Conservation (phyloP, 2,329 filamentous ascomycete genomes). For the Whalleya microplaca region DNA sequence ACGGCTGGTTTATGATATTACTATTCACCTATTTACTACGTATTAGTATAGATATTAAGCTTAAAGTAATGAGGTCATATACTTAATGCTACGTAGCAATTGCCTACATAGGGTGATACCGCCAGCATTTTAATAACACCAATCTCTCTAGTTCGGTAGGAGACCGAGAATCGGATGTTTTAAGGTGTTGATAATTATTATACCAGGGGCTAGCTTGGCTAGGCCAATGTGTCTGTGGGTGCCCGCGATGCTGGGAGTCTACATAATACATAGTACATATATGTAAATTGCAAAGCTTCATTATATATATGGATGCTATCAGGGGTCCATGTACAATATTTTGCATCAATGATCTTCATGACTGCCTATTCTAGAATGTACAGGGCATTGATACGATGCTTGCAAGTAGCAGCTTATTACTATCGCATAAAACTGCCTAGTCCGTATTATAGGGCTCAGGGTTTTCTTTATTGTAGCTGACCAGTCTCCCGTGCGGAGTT, state of each 20-base stretch:
- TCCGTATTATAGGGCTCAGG: neutral
- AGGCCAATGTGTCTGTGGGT: too few relatives aligned
- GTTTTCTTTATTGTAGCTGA: neutral
- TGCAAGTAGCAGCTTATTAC: neutral
- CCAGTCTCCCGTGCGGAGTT: neutral
- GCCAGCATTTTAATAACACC: neutral
- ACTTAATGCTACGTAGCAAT: too few relatives aligned
- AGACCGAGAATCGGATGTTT: neutral
- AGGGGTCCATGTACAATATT: conserved; percentile 13
- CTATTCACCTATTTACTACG: neutral
- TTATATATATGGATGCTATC: neutral
- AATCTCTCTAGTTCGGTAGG: neutral
- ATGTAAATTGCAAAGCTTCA: neutral
- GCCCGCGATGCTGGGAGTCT: too few relatives aligned
- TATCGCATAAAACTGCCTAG: conserved; percentile 9
- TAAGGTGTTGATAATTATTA: neutral
- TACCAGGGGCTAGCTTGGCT: neutral
- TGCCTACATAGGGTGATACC: too few relatives aligned
- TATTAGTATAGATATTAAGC: neutral
- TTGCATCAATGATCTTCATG: conserved; percentile 12
- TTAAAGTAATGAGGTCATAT: too few relatives aligned
- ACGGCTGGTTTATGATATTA: neutral
- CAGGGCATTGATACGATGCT: too few relatives aligned
- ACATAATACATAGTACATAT: too few relatives aligned
- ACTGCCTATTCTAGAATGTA: conserved; percentile 12